A percentile compares a stretch with the other conserved stretches of the same genome.
Conservation (phyloP, 106 monocot genomes). For the Xerophyta viscosa region DNA sequence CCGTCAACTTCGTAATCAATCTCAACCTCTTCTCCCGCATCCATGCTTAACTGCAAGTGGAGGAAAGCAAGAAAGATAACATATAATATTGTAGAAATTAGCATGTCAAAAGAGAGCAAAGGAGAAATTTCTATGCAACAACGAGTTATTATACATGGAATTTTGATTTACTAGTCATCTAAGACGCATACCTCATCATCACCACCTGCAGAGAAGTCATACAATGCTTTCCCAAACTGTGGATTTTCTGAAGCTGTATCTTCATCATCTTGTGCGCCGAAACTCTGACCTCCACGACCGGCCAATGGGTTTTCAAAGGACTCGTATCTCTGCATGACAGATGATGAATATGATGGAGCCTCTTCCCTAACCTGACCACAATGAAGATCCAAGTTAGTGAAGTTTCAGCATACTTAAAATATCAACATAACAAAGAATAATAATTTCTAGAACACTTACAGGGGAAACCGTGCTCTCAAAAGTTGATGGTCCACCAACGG, state of each 20-base stretch:
- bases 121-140: too few relatives aligned
- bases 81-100: neutral
- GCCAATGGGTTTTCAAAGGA: constrained; percentile 90
- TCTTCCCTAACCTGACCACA: constrained; percentile 71
- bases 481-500: constrained; percentile 22
- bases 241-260: constrained; percentile 39
- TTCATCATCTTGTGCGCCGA: constrained; percentile 45
- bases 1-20: constrained; percentile 98
- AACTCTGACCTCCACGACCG: constrained; percentile 55
- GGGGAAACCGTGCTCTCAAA: constrained; percentile 46
- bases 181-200: constrained; percentile 81
- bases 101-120: too few relatives aligned
- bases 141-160: too few relatives aligned
- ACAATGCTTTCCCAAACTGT: constrained; percentile 82
- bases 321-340: constrained; percentile 58
- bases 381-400: neutral
- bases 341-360: constrained; percentile 61
- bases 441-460: constrained; percentile 14
- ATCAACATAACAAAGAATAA: too few relatives aligned
- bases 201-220: constrained; percentile 96
- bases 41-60: constrained; percentile 65
- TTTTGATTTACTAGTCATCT: neutral
- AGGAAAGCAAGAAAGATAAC: neutral
- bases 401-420: too few relatives aligned
- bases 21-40: constrained; percentile 88